Evolutionary conservation across 139 green algal genomes (phyloP), one percentile per base, ranked within the genome.

Genomic region (Diplosphaera chodatii): DNA sequence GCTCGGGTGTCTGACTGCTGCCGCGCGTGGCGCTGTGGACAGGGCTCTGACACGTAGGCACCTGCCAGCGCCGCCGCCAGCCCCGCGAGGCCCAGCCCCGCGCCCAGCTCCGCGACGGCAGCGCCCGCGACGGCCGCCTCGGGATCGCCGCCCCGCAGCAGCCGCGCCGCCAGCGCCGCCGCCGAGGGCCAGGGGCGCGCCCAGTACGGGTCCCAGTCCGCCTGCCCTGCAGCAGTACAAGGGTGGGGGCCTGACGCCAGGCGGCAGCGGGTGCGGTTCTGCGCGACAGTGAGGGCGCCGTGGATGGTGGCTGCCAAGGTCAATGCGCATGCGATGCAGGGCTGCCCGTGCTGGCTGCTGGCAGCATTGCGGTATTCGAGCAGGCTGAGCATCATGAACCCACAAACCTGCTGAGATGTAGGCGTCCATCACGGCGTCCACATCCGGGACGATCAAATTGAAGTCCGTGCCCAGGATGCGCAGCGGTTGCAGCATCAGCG

Each of bases 351-450:
- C n/a, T n/a, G n/a, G n/a, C n/a, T n/a, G n/a, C n/a, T n/a, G n/a
- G n/a, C n/a, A n/a, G n/a, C n/a, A n/a, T n/a, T n/a, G n/a, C n/a
- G n/a, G n/a, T n/a, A n/a, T n/a, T n/a, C n/a, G n/a, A n/a, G n/a
- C n/a, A n/a, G n/a, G n/a, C n/a, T n/a, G n/a, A n/a, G n/a, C n/a
- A n/a, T n/a, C n/a, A n/a, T n/a, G n/a, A n/a, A n/a, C n/a, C n/a
- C n/a, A n/a, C n/a, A n/a, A n/a, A 72, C 86, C 82, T 23, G 62
- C 63, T 0, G 70, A 64, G 16, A 96, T 88, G 77, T 94, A 96
- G 73, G 87, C 80, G 63, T 96, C 84, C 68, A 96, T 86, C 3
- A 94, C 85, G 40, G 77, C 80, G 72, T 92, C 87, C 13, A 90
- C 74, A 63, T 87, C 82, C 0, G 87, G 87, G 0, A 80, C 68